These are phyloP conservation scores for Fusarium sarcochroum DNA, from an alignment of 2,329 filamentous ascomycete genomes.

Conservation along the genomic window DNA sequence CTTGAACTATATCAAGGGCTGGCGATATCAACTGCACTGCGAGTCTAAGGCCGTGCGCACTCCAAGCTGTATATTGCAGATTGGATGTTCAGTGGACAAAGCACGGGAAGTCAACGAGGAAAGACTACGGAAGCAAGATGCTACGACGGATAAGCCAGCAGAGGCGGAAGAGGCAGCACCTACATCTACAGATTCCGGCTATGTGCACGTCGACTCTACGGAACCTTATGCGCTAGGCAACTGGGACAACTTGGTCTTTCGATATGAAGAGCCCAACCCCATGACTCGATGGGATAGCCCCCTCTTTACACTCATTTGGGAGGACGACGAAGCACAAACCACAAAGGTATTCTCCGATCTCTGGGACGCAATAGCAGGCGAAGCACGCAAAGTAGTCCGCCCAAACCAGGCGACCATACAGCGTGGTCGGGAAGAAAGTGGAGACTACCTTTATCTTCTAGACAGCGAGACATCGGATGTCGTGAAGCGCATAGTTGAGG, in stretches of 20 bases:
- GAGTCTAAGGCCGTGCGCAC: constrained; percentile 86
- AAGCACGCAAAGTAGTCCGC: constrained; percentile 72
- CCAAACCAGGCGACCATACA: constrained; percentile 83
- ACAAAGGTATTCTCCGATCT: constrained; percentile 72
- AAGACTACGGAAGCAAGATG: constrained; percentile 58
- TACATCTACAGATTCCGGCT: neutral
- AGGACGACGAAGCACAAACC: constrained; percentile 76
- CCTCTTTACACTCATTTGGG: constrained; percentile 83
- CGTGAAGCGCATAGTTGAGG: constrained; percentile 77
- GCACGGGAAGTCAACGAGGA: constrained; percentile 72
- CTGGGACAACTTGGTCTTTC: constrained; percentile 84
- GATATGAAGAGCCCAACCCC: constrained; percentile 88
- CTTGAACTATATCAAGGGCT: constrained; percentile 91
- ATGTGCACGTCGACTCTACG: constrained; percentile 37
- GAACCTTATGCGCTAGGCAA: constrained; percentile 69
- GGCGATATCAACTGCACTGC: constrained; percentile 88
- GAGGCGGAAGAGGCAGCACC: neutral
- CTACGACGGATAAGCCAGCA: neutral
- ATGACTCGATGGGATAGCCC: constrained; percentile 90
- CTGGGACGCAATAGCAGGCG: constrained; percentile 81
- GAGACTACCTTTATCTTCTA: constrained; percentile 84
- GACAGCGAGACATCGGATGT: constrained; percentile 85
- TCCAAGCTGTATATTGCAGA: constrained; percentile 79
- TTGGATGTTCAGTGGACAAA: constrained; percentile 68
- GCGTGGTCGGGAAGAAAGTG: constrained; percentile 71